Percentiles rank a stretch among this genome's conserved stretches.
Evolutionary conservation across 1,139 yeast genomes (phyloP).

Genomic region (Geotrichum fermentans): DNA sequence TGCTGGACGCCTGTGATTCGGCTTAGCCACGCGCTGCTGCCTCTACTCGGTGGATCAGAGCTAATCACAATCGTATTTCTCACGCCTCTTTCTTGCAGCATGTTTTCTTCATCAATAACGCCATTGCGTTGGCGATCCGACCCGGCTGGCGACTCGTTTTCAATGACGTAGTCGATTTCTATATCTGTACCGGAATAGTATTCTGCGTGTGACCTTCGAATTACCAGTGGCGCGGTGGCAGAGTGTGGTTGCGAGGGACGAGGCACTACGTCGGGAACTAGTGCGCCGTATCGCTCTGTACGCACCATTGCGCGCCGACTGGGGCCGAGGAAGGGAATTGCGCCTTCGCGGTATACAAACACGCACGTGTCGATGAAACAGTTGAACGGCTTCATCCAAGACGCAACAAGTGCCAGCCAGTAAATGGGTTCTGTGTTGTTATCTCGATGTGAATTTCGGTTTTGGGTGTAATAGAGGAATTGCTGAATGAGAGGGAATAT

Average conservation of each 20-base stretch:
- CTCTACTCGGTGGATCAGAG: too few species aligned
- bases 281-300: too few species aligned
- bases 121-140: too few species aligned
- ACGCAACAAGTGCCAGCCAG: conserved; percentile 65
- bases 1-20: too few species aligned
- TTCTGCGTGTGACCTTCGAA: neutral
- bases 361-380: conserved; percentile 75
- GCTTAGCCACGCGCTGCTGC: too few species aligned
- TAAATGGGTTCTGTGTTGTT: conserved; percentile 42
- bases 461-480: conserved; percentile 47
- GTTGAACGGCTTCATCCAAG: conserved; percentile 75
- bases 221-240: neutral
- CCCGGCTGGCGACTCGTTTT: too few species aligned
- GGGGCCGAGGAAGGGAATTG: conserved; percentile 5
- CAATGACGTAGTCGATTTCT: conserved; percentile 15
- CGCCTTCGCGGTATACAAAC: conserved; percentile 61
- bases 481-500: conserved; percentile 73
- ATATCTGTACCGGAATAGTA: conserved; percentile 7
- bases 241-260: too few species aligned
- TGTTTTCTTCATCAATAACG: neutral
- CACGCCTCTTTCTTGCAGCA: too few species aligned
- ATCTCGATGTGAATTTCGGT: conserved; percentile 10
- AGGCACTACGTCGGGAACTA: neutral
- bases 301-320: too few species aligned
- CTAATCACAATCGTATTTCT: too few species aligned